Percentiles rank a stretch among this genome's conserved stretches.
Conservation (phyloP, 139 green algal species). For the Desmodesmus armatus region DNA sequence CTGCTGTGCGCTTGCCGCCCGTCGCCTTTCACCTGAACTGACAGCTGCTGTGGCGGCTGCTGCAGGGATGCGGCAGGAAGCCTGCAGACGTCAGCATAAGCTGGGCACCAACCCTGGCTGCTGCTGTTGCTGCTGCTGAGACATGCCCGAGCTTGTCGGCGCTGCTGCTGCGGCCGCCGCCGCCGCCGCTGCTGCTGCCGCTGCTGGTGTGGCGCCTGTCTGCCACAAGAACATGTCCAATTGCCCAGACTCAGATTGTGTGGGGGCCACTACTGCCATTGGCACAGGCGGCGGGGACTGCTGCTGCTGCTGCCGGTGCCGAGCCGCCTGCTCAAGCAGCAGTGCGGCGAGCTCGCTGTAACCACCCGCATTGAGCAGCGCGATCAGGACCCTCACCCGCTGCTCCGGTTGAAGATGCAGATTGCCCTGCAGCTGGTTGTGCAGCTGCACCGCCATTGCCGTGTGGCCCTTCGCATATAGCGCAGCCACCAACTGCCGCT, state of each 20-base stretch:
- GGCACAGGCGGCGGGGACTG: slow-evolving; percentile 2
- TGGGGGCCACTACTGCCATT: slow-evolving; percentile 36
- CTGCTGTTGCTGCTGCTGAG: slow-evolving; percentile 2
- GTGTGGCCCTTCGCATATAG: slow-evolving; percentile 46
- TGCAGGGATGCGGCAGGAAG: too few relatives aligned
- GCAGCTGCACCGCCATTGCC: slow-evolving; percentile 41
- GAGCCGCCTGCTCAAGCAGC: slow-evolving; percentile 37
- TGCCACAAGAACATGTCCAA: not conserved
- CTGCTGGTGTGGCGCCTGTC: not conserved
- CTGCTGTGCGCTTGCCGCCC: not conserved
- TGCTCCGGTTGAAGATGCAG: slow-evolving; percentile 21
- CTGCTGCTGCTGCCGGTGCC: slow-evolving; percentile 27
- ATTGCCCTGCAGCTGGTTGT: slow-evolving; percentile 37
- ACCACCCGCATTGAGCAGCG: slow-evolving; percentile 25
- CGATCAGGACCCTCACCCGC: slow-evolving; percentile 24
- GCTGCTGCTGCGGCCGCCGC: not conserved
- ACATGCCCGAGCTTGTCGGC: not conserved
- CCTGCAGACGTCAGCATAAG: too few relatives aligned
- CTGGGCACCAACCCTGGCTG: not conserved
- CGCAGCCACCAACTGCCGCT: slow-evolving; percentile 39
- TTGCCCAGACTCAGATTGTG: too few relatives aligned
- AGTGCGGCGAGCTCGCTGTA: slow-evolving; percentile 22
- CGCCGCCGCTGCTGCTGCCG: not conserved
- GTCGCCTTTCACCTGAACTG: not conserved
- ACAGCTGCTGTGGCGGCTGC: slow-evolving; percentile 2